These are phyloP conservation scores for Ploettnerulaceae sp. DNA, from an alignment of 2,329 filamentous ascomycete species.

Conservation along the genomic window DNA sequence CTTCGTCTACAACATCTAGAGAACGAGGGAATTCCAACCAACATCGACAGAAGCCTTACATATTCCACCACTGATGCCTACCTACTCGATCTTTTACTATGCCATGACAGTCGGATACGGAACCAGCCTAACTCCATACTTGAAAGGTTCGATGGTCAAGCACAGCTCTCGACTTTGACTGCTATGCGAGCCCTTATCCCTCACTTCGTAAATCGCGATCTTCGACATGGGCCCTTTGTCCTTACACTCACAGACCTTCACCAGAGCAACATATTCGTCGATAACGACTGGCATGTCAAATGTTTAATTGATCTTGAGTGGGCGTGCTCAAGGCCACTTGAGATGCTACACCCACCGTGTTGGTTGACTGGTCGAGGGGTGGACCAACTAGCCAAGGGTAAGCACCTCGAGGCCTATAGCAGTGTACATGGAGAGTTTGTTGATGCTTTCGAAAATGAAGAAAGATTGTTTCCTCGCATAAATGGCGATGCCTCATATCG, in stretches of 20 bases:
- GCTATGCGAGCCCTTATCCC: slow-evolving; percentile 30
- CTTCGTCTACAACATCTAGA: slow-evolving; percentile 34
- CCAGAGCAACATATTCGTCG: slow-evolving; percentile 38
- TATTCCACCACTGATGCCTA: slow-evolving; percentile 33
- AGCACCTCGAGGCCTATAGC: slow-evolving; percentile 21
- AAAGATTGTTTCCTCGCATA: slow-evolving; percentile 12
- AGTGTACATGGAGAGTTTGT: slow-evolving; percentile 21
- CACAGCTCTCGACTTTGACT: slow-evolving; percentile 32
- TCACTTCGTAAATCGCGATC: slow-evolving; percentile 22
- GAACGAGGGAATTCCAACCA: slow-evolving; percentile 34
- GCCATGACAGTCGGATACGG: slow-evolving; percentile 35
- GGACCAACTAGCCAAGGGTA: slow-evolving; percentile 16
- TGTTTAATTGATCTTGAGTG: slow-evolving; percentile 36
- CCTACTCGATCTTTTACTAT: slow-evolving; percentile 32
- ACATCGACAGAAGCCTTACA: slow-evolving; percentile 33
- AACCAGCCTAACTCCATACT: slow-evolving; percentile 35
- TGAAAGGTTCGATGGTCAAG: slow-evolving; percentile 29
- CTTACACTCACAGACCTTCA: slow-evolving; percentile 38
- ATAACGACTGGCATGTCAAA: slow-evolving; percentile 35
- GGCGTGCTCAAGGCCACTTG: slow-evolving; percentile 30
- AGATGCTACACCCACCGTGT: slow-evolving; percentile 32
- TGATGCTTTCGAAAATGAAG: slow-evolving; percentile 21
- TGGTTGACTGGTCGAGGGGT: slow-evolving; percentile 30
- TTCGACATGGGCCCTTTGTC: slow-evolving; percentile 34
- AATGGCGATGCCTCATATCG: slow-evolving; percentile 16